These are phyloP conservation scores for Talaromyces funiculosus DNA, from an alignment of 2,329 filamentous ascomycete genomes.

Conservation along the genomic window DNA sequence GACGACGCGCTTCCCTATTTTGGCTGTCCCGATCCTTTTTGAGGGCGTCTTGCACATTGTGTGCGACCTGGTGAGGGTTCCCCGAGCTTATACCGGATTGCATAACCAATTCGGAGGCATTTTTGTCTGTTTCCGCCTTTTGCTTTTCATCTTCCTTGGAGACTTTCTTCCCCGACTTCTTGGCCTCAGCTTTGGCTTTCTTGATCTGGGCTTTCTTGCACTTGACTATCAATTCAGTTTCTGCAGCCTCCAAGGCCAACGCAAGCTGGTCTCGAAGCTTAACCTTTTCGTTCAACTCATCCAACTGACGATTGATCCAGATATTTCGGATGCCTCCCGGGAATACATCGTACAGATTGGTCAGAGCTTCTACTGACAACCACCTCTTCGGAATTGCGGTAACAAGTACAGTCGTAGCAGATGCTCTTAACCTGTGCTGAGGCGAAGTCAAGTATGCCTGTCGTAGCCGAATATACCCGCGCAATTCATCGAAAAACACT, in stretches of 20 bases:
- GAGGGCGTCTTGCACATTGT: conserved; percentile 45
- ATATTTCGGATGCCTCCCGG: conserved; percentile 92
- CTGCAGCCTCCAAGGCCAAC: conserved; percentile 66
- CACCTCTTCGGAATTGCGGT: conserved; percentile 86
- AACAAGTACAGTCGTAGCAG: conserved; percentile 90
- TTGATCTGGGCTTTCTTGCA: conserved; percentile 78
- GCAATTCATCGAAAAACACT: conserved; percentile 79
- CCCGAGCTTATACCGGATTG: conserved; percentile 51
- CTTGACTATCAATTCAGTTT: conserved; percentile 74
- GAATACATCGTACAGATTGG: conserved; percentile 87
- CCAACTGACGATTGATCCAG: conserved; percentile 90
- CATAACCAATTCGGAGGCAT: conserved; percentile 40
- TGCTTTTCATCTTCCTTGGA: conserved; percentile 35
- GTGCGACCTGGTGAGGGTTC: conserved; percentile 51
- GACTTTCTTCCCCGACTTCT: conserved; percentile 50
- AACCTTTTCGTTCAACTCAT: conserved; percentile 77
- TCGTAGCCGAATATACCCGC: conserved; percentile 83
- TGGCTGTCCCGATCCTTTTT: conserved; percentile 28
- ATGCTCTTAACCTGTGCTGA: conserved; percentile 86
- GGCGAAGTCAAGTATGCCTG: conserved; percentile 93
- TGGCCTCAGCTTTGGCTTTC: conserved; percentile 57
- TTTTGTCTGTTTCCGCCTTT: conserved; percentile 48
- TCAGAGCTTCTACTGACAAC: conserved; percentile 75
- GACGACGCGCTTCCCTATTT: conserved; percentile 11
- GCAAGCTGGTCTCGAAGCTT: conserved; percentile 68